Base-by-base conservation (phyloP, 805 yeast genomes). In the Candida wancherniae region DNA sequence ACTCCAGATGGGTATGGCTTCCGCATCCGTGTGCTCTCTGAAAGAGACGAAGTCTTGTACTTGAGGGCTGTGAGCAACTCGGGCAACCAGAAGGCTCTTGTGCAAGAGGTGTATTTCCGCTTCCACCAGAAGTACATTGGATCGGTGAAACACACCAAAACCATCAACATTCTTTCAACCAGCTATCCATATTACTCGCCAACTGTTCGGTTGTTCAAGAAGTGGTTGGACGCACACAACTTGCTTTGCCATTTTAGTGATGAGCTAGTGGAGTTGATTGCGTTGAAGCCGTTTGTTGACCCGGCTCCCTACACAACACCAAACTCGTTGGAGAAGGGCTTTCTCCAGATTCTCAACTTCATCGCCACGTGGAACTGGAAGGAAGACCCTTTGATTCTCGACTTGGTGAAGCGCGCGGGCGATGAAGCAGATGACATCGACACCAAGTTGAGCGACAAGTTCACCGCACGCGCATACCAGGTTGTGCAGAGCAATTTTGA, bases 351-450 rank as follows among this genome's bases (percentile, higher is more conserved):
- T 9, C 53, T 92, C 22, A 64, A 73, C 27, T 84, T 81, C 47
- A 55, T 92, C 26, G 71, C 94, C 15, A 60, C 59, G 24, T 92
- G 98, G 98, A 87, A 92, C 55, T 92, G 98, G 98, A 81, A 75
- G 47, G 94, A 84, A 40, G 86, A 81, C 27, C 82, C 95, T 1
- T 60, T 92, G 39, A 73, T 88, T 32, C 59, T 92, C 38, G 97
- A 92, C 49, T 60, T 85, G 44, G 77, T 80, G 9, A 77, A 73
- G 38, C 56, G 55, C 14, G 21, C 36, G 3, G 47, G 38, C 14
- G 37, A 54, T 28, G 53, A 51, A 12, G 61, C 50, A 9, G 46
- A 50, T 21, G 61, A 54, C n/a, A 43, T 38, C 33, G 34, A 42
- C 40, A 67, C 67, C 31, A 70, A 68, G 30, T 55, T 78, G 19